Evolutionary conservation across 2,329 filamentous ascomycete genomes (phyloP), one percentile per base, ranked within the genome.

Genomic region (Fusarium chaquense): DNA sequence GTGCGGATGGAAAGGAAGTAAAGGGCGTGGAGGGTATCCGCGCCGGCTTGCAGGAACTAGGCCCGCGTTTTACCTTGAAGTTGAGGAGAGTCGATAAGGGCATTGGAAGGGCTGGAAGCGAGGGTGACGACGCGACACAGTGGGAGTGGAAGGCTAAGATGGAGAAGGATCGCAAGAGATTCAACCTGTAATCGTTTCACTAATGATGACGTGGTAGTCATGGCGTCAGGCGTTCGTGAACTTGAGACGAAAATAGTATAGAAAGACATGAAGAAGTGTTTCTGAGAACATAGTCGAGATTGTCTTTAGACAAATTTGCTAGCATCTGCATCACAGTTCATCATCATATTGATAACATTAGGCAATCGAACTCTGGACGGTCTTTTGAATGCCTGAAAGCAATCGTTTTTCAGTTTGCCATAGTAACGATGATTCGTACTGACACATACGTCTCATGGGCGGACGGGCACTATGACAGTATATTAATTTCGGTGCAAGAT

Each of bases 71-170:
- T 52, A 84, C 82, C 3, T 81, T 98, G 70, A 98, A 98, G 84
- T 82, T 99, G 75, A 89, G 94, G 73, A 89, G 96, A 75, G 90
- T 98, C 44, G 95, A 98, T 78, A 94, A 94, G 81, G 95, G 94
- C 0, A 92, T 99, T 70, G 89, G 89, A 16, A 81, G 87, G 58
- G 89, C 89, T 10, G 89, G 89, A 20, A 90, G 88, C 73, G 85
- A 89, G 65, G 87, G 93, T 84, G 84, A 89, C 79, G 83, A 91
- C 79, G 93, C 93, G 38, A 88, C 93, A 72, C 93, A 97, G 77
- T 98, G 96, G 95, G 89, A 98, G 78, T 99, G 96, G 96, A 97
- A 97, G 83, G 91, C 92, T 13, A 90, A 90, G 78, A 97, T 96
- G 91, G 96, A 99, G 83, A 98, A 98, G 84, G 86, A 92, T 77